Evolutionary conservation across 306 rosid species (phyloP).

Genomic region (Quercus aquifolioides): DNA sequence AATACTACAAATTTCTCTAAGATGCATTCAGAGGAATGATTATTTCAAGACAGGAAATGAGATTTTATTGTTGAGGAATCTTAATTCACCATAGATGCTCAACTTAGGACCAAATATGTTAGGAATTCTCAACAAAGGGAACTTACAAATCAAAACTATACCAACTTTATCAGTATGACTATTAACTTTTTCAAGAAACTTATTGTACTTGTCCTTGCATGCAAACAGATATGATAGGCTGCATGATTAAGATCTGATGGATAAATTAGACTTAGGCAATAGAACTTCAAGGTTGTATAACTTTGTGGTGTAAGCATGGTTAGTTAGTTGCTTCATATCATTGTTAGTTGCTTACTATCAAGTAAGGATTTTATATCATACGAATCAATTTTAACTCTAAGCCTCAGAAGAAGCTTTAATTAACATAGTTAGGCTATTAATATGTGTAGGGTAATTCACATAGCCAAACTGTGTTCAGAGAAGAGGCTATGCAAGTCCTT

Average conservation of each 20-base stretch:
- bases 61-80: neutral
- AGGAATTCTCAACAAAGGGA: neutral
- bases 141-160: neutral
- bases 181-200: neutral
- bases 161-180: neutral
- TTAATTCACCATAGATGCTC: neutral
- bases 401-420: conserved; percentile 9
- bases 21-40: neutral
- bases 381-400: neutral
- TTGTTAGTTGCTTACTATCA: neutral
- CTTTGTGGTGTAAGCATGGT: neutral
- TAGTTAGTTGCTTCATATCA: neutral
- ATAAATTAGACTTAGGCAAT: neutral
- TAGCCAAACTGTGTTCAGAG: conserved; percentile 40
- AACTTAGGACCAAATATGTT: neutral
- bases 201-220: neutral
- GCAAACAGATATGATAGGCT: neutral
- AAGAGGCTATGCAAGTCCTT: conserved; percentile 57
- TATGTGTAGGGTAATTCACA: conserved; percentile 48
- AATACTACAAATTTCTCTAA: neutral
- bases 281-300: neutral
- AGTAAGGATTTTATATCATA: neutral
- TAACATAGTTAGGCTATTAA: neutral
- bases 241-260: neutral
- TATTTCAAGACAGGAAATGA: neutral